Percentiles rank a stretch among this genome's conserved stretches.
Evolutionary conservation across 2,329 filamentous ascomycete species (phyloP).

Genomic region (Rasamsonia emersonii): DNA sequence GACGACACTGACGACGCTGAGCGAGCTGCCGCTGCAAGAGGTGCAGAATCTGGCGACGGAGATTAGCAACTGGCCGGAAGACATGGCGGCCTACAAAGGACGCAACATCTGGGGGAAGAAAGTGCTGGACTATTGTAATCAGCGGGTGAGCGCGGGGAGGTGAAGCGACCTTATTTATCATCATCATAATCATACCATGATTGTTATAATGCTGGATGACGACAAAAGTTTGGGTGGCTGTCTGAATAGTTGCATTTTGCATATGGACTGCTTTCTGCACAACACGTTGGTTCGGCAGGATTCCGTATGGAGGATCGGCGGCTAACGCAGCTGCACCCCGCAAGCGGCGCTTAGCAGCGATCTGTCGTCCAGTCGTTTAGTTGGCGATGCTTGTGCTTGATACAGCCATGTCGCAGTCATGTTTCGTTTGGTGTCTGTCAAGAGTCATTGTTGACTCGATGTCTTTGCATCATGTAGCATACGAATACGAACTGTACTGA

Average conservation of each 20-base stretch:
- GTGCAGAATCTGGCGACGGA: constrained; percentile 35
- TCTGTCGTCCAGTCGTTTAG: no score
- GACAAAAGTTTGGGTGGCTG: constrained; percentile 12
- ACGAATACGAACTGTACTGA: no score
- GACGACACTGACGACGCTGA: constrained; percentile 36
- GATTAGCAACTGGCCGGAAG: constrained; percentile 37
- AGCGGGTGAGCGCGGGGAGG: constrained; percentile 10
- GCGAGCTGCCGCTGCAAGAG: constrained; percentile 33
- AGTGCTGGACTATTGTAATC: constrained; percentile 29
- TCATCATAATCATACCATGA: neutral
- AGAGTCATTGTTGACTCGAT: no score
- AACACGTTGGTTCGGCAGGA: no score
- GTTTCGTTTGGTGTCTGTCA: no score
- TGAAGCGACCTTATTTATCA: neutral
- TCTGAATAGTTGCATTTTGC: constrained; percentile 9
- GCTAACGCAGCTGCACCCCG: no score
- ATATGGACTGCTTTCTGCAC: no score
- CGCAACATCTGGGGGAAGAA: constrained; percentile 34
- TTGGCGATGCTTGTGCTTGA: no score
- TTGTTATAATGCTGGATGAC: constrained; percentile 5
- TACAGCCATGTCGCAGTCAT: no score
- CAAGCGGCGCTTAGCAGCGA: no score
- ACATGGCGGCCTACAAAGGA: constrained; percentile 39
- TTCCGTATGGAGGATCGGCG: no score
- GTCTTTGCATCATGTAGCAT: no score